Evolutionary conservation across 306 rosid genomes (phyloP).

Genomic region (Prunus fruticosa): DNA sequence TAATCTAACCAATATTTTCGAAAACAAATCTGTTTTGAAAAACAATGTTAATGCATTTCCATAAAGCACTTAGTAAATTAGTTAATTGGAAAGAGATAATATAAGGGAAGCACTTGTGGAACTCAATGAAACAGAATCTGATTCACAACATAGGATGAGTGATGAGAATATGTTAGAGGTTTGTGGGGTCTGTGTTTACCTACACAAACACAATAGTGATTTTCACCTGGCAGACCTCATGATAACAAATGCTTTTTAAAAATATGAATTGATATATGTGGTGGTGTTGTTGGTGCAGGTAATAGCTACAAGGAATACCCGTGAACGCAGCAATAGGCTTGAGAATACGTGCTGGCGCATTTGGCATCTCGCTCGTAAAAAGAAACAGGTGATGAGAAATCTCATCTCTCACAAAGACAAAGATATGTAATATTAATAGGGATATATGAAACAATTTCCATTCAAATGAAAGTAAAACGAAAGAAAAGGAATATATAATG

Average conservation of each 20-base stretch:
- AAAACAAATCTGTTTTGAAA: background rate
- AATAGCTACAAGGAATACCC: constrained; percentile 58
- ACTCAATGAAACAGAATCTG: background rate
- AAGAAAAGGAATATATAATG: background rate
- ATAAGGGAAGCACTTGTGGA: background rate
- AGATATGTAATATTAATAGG: too few species aligned
- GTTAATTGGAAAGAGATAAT: background rate
- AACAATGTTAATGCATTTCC: background rate
- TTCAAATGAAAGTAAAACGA: background rate
- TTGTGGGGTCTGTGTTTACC: too few species aligned
- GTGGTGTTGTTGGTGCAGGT: constrained; percentile 32
- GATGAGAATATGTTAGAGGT: too few species aligned
- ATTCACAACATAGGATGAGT: background rate
- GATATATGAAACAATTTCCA: too few species aligned
- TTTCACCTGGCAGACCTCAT: background rate
- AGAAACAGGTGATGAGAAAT: constrained; percentile 47
- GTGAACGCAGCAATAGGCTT: constrained; percentile 59
- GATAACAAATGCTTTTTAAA: background rate
- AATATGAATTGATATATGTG: background rate
- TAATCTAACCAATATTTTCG: background rate
- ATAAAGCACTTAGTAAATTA: background rate
- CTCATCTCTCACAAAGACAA: too few species aligned
- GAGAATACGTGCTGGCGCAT: constrained; percentile 92
- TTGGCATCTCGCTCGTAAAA: constrained; percentile 81
- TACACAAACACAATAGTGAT: background rate